Conservation (phyloP, 2,329 filamentous ascomycete genomes). For the Cytospora leucostoma region DNA sequence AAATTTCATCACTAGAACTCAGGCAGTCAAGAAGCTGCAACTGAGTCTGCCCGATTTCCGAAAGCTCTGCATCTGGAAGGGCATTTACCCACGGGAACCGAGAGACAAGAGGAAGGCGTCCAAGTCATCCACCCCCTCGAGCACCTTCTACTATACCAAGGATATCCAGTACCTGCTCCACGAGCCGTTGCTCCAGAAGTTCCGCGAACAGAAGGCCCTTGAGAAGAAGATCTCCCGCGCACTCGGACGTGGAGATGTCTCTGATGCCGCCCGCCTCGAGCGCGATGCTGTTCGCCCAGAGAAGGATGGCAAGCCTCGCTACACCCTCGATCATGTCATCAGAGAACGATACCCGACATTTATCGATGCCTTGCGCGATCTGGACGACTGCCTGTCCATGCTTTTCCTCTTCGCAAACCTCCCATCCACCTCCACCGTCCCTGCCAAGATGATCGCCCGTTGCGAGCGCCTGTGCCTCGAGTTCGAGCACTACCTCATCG, state of each 20-base stretch:
- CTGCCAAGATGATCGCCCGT: slow-evolving; percentile 91
- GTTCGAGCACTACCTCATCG: slow-evolving; percentile 97
- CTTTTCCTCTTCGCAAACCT: slow-evolving; percentile 97
- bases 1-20: slow-evolving; percentile 97
- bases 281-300: slow-evolving; percentile 83
- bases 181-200: slow-evolving; percentile 90
- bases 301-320: slow-evolving; percentile 83
- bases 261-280: slow-evolving; percentile 86
- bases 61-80: slow-evolving; percentile 99
- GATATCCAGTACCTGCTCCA: slow-evolving; percentile 98
- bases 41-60: slow-evolving; percentile 96
- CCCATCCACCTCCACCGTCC: slow-evolving; percentile 84
- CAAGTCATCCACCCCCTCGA: slow-evolving; percentile 85
- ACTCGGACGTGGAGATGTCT: slow-evolving; percentile 85
- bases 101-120: slow-evolving; percentile 96
- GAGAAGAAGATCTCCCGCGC: slow-evolving; percentile 97
- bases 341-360: slow-evolving; percentile 98
- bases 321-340: slow-evolving; percentile 94
- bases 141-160: slow-evolving; percentile 89
- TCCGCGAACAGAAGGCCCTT: slow-evolving; percentile 94
- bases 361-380: slow-evolving; percentile 86
- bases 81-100: slow-evolving; percentile 96
- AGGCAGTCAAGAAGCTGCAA: slow-evolving; percentile 96
- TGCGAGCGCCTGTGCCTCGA: slow-evolving; percentile 93
- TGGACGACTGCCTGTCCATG: slow-evolving; percentile 96